Evolutionary conservation across 1,284 basidiomycete genomes (phyloP), one percentile per base, ranked within the genome.

Genomic region (Cryptococcus sp.): DNA sequence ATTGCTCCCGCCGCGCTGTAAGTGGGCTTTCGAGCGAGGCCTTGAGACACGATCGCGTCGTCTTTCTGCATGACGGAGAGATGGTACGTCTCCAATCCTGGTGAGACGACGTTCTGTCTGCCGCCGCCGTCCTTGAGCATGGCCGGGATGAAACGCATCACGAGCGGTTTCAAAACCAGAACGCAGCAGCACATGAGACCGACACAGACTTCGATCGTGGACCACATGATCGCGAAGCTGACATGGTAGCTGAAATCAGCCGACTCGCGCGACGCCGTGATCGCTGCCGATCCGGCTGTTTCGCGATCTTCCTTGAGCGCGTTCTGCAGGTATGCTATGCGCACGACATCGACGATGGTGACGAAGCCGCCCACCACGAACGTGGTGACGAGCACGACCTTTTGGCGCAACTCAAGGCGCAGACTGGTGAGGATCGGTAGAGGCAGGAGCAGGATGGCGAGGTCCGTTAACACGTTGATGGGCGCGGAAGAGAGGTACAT

Each of bases 311-410:
- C 53, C 40, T 64, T 62, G 15, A 78, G 66, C 11, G 76, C 71
- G 20, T 64, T 62, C 49, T 78, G 76, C 10, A 79, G 66, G 50
- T 76, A 79, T 15, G 67, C 74, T 50, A 78, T 72, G 17, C 77
- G 67, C 17, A 78, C 69, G 41, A 79, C 70, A 47, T 79, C 77
- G 47, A 79, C 74, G 31, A 75, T 61, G 13, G 77, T 71, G 55
- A 77, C 74, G 53, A 79, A 79, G 6, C 73, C 71, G 10, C 75
- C 76, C 31, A 74, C 72, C 50, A 74, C 65, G 46, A 79, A 79
- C 1, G 77, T 78, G 3, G 71, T 65, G 17, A 79, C 72, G 25
- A 79, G 69, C 5, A 72, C 72, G 48, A 73, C 66, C 58, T 79
- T 79, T 56, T 74, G 70, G n/a, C 70, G 65, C 46, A 67, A 65